Evolutionary conservation across 345 rosid species (phyloP).

Genomic region (Mallotus nudiflorus): DNA sequence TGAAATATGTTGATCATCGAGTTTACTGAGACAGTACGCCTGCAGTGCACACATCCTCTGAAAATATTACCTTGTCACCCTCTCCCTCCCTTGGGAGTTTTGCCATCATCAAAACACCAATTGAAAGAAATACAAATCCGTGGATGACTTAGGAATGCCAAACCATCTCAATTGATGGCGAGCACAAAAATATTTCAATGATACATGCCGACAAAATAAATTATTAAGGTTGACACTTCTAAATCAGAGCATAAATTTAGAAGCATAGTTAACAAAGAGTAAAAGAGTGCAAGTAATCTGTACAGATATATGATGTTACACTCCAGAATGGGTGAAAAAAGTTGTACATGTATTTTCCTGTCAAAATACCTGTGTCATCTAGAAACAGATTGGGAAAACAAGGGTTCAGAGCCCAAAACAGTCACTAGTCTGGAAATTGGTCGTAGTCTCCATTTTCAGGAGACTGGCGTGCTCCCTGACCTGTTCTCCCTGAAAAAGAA

Average conservation of each 20-base stretch:
- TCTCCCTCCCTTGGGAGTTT: no score
- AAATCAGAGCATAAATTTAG: slow-evolving; percentile 2
- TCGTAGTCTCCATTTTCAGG: slow-evolving; percentile 68
- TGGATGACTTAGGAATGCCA: background rate
- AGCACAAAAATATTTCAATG: background rate
- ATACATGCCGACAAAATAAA: background rate
- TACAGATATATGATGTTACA: slow-evolving; percentile 43
- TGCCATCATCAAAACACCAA: background rate
- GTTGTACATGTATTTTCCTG: slow-evolving; percentile 30
- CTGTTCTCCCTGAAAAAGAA: slow-evolving; percentile 48
- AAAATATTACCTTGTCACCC: no score
- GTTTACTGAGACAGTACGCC: no score
- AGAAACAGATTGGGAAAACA: slow-evolving; percentile 5
- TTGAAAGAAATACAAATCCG: background rate
- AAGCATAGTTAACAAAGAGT: slow-evolving; percentile 23
- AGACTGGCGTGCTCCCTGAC: slow-evolving; percentile 47
- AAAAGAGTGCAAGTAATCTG: slow-evolving; percentile 28
- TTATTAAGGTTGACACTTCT: slow-evolving; percentile 5
- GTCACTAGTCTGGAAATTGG: slow-evolving; percentile 43
- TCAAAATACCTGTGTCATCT: slow-evolving; percentile 22
- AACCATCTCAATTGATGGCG: background rate
- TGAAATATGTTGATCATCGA: no score
- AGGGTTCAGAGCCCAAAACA: slow-evolving; percentile 8
- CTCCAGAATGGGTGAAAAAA: slow-evolving; percentile 26
- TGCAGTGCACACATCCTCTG: no score